A percentile compares a stretch with the other conserved stretches of the same genome.
These are phyloP conservation scores for Pichia scutulata DNA, from an alignment of 805 yeast genomes.

Conservation along the genomic window DNA sequence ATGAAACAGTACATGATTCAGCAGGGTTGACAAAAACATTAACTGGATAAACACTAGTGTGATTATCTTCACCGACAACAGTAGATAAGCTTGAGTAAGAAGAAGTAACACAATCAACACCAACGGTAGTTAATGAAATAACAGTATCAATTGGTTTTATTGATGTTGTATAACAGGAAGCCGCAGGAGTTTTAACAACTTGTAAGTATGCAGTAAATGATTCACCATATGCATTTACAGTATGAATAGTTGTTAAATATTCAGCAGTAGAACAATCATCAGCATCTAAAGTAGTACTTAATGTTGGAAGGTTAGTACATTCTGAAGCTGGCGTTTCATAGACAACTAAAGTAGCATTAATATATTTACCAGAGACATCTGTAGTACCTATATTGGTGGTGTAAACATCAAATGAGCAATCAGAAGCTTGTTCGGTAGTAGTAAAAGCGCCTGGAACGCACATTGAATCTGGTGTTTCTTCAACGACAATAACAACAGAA, in stretches of 20 bases:
- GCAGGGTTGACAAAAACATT: background rate
- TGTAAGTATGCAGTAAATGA: background rate
- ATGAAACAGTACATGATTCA: background rate
- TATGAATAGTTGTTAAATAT: background rate
- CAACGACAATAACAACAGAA: background rate
- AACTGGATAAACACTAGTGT: background rate
- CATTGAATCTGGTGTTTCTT: slow-evolving; percentile 4
- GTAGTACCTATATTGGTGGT: background rate
- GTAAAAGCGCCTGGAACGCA: slow-evolving; percentile 1
- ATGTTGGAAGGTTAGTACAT: background rate
- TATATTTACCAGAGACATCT: slow-evolving; percentile 1
- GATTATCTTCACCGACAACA: background rate
- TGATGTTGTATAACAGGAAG: background rate
- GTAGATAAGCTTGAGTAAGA: background rate
- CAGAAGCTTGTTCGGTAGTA: slow-evolving; percentile 1
- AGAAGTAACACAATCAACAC: background rate
- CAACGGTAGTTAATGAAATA: background rate
- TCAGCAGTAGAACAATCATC: background rate
- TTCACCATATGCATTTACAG: background rate
- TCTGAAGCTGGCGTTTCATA: slow-evolving; percentile 2
- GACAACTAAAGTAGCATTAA: slow-evolving; percentile 2
- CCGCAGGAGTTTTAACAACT: background rate
- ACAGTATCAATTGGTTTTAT: background rate
- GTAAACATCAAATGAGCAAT: background rate
- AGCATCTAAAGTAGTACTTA: background rate